Evolutionary conservation across 164 flowering plant species (phyloP).

Genomic region (Cinnamomum chago): DNA sequence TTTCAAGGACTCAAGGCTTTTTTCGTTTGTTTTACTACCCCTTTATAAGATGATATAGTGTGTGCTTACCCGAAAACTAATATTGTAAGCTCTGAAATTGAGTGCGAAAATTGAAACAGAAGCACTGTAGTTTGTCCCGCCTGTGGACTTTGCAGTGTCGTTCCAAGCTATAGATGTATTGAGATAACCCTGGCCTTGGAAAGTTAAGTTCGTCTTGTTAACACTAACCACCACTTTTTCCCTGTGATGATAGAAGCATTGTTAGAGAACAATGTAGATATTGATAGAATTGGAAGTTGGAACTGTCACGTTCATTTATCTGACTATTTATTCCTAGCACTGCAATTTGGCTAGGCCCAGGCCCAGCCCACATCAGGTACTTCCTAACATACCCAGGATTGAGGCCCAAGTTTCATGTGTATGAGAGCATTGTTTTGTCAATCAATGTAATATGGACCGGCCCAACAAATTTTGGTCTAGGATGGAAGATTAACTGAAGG

Average conservation of each 20-base stretch:
- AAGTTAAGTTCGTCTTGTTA: conserved; percentile 62
- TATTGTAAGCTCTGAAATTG: conserved; percentile 66
- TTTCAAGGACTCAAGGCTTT: too few relatives aligned
- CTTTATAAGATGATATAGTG: background rate
- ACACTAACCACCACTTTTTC: conserved; percentile 60
- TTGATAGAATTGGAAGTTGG: background rate
- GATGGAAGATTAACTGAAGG: too few relatives aligned
- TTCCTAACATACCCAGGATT: background rate
- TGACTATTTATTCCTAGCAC: background rate
- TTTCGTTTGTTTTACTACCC: too few relatives aligned
- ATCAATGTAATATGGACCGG: too few relatives aligned
- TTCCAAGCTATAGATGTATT: conserved; percentile 68
- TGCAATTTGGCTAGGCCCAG: too few relatives aligned
- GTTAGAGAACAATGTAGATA: too few relatives aligned
- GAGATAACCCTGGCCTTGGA: conserved; percentile 66
- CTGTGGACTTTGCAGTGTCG: conserved; percentile 82
- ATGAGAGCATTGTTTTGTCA: too few relatives aligned
- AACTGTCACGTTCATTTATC: background rate
- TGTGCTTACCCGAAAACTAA: conserved; percentile 61
- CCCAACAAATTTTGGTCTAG: too few relatives aligned
- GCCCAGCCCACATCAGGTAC: background rate
- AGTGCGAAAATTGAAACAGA: conserved; percentile 55
- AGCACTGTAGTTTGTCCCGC: conserved; percentile 56
- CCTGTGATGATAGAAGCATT: conserved; percentile 32
- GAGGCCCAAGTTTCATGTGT: background rate